phyloP scores from a whole-genome alignment of 1,284 basidiomycete species.

The Ganoderma resinaceum region DNA sequence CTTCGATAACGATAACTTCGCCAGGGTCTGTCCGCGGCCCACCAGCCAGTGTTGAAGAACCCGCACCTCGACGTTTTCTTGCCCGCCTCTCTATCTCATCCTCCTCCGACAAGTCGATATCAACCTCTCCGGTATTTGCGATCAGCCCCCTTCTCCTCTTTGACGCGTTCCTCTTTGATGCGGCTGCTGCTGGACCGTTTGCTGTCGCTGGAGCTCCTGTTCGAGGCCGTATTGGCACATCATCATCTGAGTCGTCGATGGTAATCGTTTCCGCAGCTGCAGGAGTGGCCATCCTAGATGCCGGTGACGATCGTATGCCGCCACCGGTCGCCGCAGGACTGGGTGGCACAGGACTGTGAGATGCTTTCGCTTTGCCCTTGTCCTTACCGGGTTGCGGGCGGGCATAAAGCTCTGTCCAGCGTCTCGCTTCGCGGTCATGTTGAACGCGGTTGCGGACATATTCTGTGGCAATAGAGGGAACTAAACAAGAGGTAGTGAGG shows the following conservation, averaged over 20 bases:
- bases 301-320: conserved; percentile 19
- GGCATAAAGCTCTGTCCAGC: conserved; percentile 70
- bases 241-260: conserved; percentile 59
- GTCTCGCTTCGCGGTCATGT: conserved; percentile 70
- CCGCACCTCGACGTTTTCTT: conserved; percentile 24
- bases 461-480: conserved; percentile 76
- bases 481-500: conserved; percentile 42
- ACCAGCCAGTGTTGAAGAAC: conserved; percentile 8
- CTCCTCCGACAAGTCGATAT: conserved; percentile 31
- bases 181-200: background rate
- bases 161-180: conserved; percentile 39
- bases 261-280: conserved; percentile 45
- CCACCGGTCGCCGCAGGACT: conserved; percentile 20
- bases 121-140: conserved; percentile 17
- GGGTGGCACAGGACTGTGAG: conserved; percentile 21
- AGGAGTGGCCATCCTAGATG: conserved; percentile 28
- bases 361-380: conserved; percentile 45
- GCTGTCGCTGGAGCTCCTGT: conserved; percentile 1
- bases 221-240: conserved; percentile 35
- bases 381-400: conserved; percentile 45
- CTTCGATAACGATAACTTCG: conserved; percentile 51
- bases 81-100: conserved; percentile 23
- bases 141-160: conserved; percentile 38
- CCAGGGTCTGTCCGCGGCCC: conserved; percentile 29
- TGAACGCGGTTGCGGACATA: conserved; percentile 67